Conservation (phyloP, 2,329 filamentous ascomycete genomes). For the Tolypocladium endophyticum region DNA sequence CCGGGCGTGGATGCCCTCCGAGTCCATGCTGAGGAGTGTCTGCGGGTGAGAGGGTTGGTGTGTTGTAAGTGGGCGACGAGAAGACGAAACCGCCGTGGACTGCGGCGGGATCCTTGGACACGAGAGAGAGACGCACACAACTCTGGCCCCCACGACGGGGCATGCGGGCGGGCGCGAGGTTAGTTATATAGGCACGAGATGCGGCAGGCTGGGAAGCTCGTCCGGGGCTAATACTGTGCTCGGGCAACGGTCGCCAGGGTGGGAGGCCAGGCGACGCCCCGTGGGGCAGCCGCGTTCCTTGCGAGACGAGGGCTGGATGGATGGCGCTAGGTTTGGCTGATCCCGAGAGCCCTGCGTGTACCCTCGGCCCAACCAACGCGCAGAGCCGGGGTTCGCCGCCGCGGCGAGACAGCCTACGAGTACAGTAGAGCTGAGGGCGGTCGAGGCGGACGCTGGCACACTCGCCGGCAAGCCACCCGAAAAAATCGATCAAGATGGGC, state of each 20-base stretch:
- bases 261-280: not conserved
- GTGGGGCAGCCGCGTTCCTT: not conserved
- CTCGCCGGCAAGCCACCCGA: not conserved
- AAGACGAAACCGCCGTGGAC: not conserved
- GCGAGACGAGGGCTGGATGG: not conserved
- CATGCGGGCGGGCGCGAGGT: not conserved
- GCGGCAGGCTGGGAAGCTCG: not conserved
- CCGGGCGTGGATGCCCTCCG: conserved; percentile 8
- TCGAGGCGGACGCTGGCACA: not conserved
- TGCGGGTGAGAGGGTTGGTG: not conserved
- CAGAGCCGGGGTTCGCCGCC: not conserved
- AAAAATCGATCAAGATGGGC: not conserved
- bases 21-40: not conserved
- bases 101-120: not conserved
- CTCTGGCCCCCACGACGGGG: not conserved
- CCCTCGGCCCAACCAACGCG: not conserved
- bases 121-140: not conserved
- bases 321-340: not conserved
- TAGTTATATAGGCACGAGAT: not conserved
- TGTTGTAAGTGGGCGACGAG: not conserved
- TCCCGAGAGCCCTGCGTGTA: too few relatives aligned
- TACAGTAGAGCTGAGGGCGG: not conserved
- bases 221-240: not conserved
- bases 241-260: not conserved
- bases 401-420: too few relatives aligned